A percentile compares a stretch with the other conserved stretches of the same genome.
phyloP scores from a whole-genome alignment of 192 early-diverging fungal species.

The Phycomyces nitens region DNA sequence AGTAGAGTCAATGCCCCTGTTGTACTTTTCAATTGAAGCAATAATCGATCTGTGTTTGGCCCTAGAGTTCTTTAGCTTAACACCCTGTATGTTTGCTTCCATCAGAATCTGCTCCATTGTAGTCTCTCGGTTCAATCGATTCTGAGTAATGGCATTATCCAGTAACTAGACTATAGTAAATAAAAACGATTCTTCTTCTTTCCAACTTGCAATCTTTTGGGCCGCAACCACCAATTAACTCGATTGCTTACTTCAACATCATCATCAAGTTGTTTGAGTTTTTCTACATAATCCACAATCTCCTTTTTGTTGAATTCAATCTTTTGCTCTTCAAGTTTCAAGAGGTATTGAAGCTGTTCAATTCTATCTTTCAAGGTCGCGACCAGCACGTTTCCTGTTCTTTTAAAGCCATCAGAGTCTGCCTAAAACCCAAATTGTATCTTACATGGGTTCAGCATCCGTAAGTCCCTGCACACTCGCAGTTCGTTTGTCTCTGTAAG shows the following conservation, averaged over 20 bases:
- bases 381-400: not conserved
- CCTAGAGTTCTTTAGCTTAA: not conserved
- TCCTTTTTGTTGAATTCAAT: not conserved
- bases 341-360: not conserved
- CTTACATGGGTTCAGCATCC: not conserved
- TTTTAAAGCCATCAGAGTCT: no score
- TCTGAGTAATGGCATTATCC: no score
- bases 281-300: not conserved
- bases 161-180: not conserved
- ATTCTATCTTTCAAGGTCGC: not conserved
- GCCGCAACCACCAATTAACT: not conserved
- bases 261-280: not conserved
- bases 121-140: not conserved
- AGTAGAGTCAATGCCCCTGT: not conserved
- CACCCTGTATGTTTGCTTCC: not conserved
- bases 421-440: no score
- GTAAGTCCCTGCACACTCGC: not conserved
- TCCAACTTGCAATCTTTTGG: not conserved
- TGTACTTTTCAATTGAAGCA: not conserved
- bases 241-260: not conserved
- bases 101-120: not conserved
- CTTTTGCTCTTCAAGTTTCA: not conserved
- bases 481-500: not conserved
- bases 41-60: not conserved
- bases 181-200: not conserved